These are phyloP conservation scores for Aspergillus egyptiacus DNA, from an alignment of 495 filamentous ascomycete species.

Conservation along the genomic window DNA sequence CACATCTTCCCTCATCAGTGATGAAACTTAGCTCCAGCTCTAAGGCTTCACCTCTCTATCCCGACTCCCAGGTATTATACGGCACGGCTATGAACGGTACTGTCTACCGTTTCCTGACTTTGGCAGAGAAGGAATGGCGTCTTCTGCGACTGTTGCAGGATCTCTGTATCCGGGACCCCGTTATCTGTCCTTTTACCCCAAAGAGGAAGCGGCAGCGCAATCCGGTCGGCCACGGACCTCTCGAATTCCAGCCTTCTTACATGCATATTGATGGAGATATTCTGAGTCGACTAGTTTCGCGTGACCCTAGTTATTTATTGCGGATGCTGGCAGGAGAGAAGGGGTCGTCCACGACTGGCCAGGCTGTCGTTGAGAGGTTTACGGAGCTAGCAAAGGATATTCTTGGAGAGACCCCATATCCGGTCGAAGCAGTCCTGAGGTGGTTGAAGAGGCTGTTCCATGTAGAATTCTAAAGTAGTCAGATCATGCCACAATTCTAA, in stretches of 20 bases:
- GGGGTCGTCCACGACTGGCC: constrained; percentile 14
- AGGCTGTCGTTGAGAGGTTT: constrained; percentile 23
- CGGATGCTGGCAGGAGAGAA: constrained; percentile 28
- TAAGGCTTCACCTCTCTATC: constrained; percentile 13
- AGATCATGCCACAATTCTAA: background rate
- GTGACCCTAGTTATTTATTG: constrained; percentile 39
- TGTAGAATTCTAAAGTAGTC: constrained; percentile 17
- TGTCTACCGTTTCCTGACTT: constrained; percentile 53
- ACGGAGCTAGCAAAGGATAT: constrained; percentile 21
- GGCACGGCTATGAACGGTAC: constrained; percentile 63
- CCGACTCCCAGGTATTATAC: constrained; percentile 29
- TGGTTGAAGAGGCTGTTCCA: constrained; percentile 31
- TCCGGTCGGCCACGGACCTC: constrained; percentile 27
- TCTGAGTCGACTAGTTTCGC: constrained; percentile 47
- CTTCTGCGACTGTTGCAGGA: constrained; percentile 60
- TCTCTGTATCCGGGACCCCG: constrained; percentile 39
- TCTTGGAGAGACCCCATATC: constrained; percentile 18
- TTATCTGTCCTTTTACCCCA: constrained; percentile 34
- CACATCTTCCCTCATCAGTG: constrained; percentile 31
- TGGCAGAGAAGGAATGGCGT: constrained; percentile 50
- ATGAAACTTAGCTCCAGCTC: constrained; percentile 22
- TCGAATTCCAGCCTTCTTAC: constrained; percentile 28
- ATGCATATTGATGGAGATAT: constrained; percentile 69
- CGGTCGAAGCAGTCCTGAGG: constrained; percentile 22
- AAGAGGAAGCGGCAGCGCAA: constrained; percentile 23